These are phyloP conservation scores for Mucor lusitanicus DNA, from an alignment of 371 early-diverging fungal species.

Conservation along the genomic window DNA sequence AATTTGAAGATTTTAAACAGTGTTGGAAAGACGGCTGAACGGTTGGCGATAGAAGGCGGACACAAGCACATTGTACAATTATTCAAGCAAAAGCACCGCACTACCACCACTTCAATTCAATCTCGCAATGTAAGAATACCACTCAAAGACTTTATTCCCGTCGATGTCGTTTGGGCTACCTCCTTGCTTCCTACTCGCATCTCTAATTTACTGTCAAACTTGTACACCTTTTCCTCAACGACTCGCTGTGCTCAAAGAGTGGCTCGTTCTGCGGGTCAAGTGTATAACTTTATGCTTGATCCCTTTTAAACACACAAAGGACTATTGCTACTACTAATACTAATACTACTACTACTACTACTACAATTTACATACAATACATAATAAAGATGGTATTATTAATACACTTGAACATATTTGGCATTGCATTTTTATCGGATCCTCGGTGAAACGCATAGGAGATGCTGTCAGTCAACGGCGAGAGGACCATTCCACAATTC, in stretches of 20 bases:
- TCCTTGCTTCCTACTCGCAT: conserved; percentile 27
- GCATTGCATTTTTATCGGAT: too few species aligned
- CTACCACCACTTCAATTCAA: not conserved
- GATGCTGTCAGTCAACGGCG: too few species aligned
- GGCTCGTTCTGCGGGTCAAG: conserved; percentile 34
- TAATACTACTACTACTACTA: too few species aligned
- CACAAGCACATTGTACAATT: conserved; percentile 30
- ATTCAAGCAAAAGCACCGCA: conserved; percentile 16
- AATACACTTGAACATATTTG: too few species aligned
- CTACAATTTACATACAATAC: too few species aligned
- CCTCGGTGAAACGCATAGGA: too few species aligned
- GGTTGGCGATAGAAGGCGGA: conserved; percentile 40
- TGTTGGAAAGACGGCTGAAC: conserved; percentile 43
- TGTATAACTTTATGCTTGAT: conserved; percentile 47
- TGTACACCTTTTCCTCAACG: conserved; percentile 34
- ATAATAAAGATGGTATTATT: too few species aligned
- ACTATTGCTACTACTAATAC: too few species aligned
- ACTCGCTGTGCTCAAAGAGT: conserved; percentile 30
- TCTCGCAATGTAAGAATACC: conserved; percentile 26
- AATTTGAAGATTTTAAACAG: conserved; percentile 27
- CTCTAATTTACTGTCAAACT: conserved; percentile 19
- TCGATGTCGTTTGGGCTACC: conserved; percentile 14
- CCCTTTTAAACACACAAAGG: conserved; percentile 26
- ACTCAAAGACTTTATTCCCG: conserved; percentile 37
- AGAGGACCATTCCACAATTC: too few species aligned